A percentile compares a stretch with the other conserved stretches of the same genome.
Evolutionary conservation across 2,329 filamentous ascomycete genomes (phyloP).

Genomic region (Cladosporium sp.): DNA sequence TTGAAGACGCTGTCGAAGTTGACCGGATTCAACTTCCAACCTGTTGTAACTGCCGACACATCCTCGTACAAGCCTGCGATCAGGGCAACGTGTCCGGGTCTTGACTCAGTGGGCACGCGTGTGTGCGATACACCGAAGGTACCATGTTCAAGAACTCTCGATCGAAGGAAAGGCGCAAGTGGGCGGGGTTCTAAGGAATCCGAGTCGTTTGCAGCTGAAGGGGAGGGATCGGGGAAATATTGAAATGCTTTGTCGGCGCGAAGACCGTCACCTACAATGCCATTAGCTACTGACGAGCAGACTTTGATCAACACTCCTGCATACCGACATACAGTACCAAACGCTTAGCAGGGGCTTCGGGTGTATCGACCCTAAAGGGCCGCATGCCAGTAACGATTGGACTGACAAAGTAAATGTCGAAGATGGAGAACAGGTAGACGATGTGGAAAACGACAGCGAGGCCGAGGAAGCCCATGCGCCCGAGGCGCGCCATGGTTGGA

Average conservation of each 20-base stretch:
- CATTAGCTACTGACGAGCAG: constrained; percentile 1
- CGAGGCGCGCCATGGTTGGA: constrained; percentile 48
- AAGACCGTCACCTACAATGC: constrained; percentile 68
- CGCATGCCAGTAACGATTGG: constrained; percentile 96
- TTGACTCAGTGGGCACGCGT: constrained; percentile 90
- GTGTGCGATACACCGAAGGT: constrained; percentile 98
- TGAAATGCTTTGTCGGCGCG: constrained; percentile 98
- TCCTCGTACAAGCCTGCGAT: constrained; percentile 97
- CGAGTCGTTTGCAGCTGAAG: constrained; percentile 50
- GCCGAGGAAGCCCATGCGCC: constrained; percentile 77
- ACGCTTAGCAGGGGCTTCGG: constrained; percentile 76
- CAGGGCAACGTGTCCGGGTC: constrained; percentile 91
- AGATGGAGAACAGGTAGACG: constrained; percentile 91
- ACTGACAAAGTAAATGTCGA: constrained; percentile 98
- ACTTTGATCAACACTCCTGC: background rate
- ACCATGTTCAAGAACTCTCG: constrained; percentile 78
- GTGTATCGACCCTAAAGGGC: constrained; percentile 66
- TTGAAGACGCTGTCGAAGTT: constrained; percentile 99
- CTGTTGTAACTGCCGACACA: constrained; percentile 93
- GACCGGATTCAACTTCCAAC: constrained; percentile 97
- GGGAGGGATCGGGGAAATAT: constrained; percentile 81
- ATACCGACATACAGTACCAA: constrained; percentile 88
- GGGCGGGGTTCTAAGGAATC: constrained; percentile 67
- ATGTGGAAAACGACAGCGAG: constrained; percentile 90
- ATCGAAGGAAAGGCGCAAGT: constrained; percentile 86